Evolutionary conservation across 2,329 filamentous ascomycete genomes (phyloP), one percentile per base, ranked within the genome.

Genomic region (Microcera coccophila): DNA sequence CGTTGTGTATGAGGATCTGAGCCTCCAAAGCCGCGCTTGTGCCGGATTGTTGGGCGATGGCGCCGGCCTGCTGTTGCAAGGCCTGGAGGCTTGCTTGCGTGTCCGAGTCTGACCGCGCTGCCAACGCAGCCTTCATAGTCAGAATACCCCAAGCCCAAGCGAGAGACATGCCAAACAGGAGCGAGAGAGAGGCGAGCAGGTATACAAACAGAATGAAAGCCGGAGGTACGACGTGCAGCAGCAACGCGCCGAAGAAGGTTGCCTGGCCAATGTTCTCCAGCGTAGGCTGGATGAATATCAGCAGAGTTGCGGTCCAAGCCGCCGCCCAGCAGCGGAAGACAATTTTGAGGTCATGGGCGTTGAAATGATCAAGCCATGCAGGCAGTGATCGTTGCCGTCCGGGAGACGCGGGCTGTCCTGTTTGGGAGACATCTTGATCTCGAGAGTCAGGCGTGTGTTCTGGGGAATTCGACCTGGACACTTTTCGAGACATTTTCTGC

Each of bases 121-220:
- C 69, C 8, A 66, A 45, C 3, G 72, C 73, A 2, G 71, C 72
- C 45, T 73, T 72, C 71, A 73, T 75, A 0, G 65, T 60, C 35
- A 75, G 57, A 2, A 73, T 59, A 3, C 73, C 73, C 73, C 73
- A 76, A 4, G 62, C 70, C 72, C 73, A 75, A 4, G 66, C 72
- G 0, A 73, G 51, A 22, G 62, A 68, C 54, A 75, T 71, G 15
- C 73, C 73, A 2, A 74, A 11, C 3, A 75, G 55, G 4, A 75
- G 57, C 1, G 73, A 68, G 1, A 71, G 26, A 0, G 64, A 55
- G 9, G 58, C 68, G 5, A 76, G 58, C 2, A 76, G 48, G 44
- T 71, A 71, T 29, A 75, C 55, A 26, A 71, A 68, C 2, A 75
- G 52, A 12, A 74, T 73, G 3, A 66, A 65, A 3, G 66, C 63